A percentile compares a stretch with the other conserved stretches of the same genome.
Evolutionary conservation across 306 rosid species (phyloP).

Genomic region (Acacia confusa): DNA sequence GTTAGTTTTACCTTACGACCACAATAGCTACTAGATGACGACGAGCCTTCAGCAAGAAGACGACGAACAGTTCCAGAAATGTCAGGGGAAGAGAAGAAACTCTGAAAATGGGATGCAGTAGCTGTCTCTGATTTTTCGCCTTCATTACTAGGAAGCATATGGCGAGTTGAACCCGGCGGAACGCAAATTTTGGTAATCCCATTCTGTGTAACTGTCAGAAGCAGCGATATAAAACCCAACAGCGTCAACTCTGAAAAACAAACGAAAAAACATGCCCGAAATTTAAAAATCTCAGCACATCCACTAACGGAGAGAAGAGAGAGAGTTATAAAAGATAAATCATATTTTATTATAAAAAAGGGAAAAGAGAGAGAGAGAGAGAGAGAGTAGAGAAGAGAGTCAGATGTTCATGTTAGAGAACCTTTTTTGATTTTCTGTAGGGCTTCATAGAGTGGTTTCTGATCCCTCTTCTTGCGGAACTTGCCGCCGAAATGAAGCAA

Average conservation of each 20-base stretch:
- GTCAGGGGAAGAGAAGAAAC: constrained; percentile 35
- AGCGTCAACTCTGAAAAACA: constrained; percentile 75
- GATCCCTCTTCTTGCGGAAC: constrained; percentile 55
- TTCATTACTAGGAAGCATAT: constrained; percentile 70
- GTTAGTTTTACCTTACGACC: constrained; percentile 52
- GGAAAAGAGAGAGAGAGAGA: accelerated
- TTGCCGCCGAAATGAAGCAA: constrained; percentile 67
- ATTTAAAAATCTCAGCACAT: not conserved
- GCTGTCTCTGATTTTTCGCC: not conserved
- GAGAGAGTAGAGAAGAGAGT: not conserved
- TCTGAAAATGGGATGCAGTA: constrained; percentile 45
- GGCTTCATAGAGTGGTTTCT: constrained; percentile 85
- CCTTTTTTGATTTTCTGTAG: constrained; percentile 88
- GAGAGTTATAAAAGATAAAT: not conserved
- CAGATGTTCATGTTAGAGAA: not conserved
- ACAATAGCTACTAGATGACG: constrained; percentile 42
- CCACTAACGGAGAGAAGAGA: not conserved
- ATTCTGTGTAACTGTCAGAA: constrained; percentile 75
- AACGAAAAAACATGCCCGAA: not conserved
- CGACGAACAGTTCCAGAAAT: constrained; percentile 34
- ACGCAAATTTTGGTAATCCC: constrained; percentile 74
- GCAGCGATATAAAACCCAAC: constrained; percentile 86
- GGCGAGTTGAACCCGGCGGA: constrained; percentile 26
- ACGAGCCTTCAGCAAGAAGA: constrained; percentile 38
- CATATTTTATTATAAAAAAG: not conserved